Evolutionary conservation across 805 yeast genomes (phyloP), one percentile per base, ranked within the genome.

Genomic region (Kodamaea kakaduensis): DNA sequence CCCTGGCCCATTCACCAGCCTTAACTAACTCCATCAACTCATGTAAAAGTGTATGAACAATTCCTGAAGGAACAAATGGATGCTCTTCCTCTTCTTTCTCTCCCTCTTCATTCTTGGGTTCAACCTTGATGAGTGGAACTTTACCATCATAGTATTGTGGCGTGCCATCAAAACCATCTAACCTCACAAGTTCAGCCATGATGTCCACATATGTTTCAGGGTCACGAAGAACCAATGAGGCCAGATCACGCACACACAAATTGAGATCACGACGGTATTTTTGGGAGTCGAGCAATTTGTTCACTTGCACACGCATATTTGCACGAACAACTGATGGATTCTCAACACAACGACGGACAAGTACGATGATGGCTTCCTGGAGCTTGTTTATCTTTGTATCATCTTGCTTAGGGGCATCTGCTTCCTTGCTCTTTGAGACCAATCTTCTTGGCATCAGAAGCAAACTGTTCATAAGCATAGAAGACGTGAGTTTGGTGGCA

Each of bases 331-430:
- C 20, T 9, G 29, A 18, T 3, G 14, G 32, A 17, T 34, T 31
- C 54, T 88, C 97, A 52, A 81, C 77, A 38, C 88, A 79, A 28
- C 83, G 67, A 51, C 96, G 72, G 1, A 81, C 54, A 21, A 87
- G 59, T 9, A 76, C 61, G 1, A 77, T 64, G 14, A 79, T 62
- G 1, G 75, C 33, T 19, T 28, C 30, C 21, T 29, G 32, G 10
- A 34, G 24, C 9, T 27, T 19, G 3, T 28, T 27, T n/a, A n/a
- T n/a, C n/a, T n/a, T n/a, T n/a, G n/a, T n/a, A n/a, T n/a, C n/a
- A n/a, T n/a, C n/a, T n/a, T n/a, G n/a, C n/a, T n/a, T n/a, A n/a
- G n/a, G n/a, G 6, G 33, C 34, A 15, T 4, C 29, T 4, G 18
- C 29, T 17, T 32, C 35, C 35, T 30, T 25, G 12, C 18, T 57